These are phyloP conservation scores for Plantago ovata DNA, from an alignment of 257 asterid genomes.

Conservation along the genomic window DNA sequence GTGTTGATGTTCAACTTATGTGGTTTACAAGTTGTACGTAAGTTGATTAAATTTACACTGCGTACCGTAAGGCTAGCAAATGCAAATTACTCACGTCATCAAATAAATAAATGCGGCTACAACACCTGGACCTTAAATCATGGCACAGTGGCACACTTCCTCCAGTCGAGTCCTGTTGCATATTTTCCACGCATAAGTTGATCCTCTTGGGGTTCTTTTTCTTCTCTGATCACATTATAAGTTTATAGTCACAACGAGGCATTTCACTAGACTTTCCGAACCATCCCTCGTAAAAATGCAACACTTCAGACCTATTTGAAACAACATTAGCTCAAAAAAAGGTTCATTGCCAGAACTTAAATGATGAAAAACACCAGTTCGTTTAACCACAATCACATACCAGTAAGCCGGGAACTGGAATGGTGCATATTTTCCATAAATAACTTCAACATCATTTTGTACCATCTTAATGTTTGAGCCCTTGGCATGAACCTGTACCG, in stretches of 20 bases:
- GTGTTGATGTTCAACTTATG: no score
- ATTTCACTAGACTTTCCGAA: constrained; percentile 70
- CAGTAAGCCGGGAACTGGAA: constrained; percentile 86
- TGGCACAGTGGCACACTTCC: constrained; percentile 12
- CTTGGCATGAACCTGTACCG: constrained; percentile 61
- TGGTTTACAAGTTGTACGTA: no score
- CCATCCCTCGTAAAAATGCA: constrained; percentile 73
- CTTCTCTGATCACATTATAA: constrained; percentile 46
- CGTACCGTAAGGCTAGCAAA: no score
- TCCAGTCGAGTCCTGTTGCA: not conserved
- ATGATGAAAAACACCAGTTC: not conserved
- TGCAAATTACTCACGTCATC: not conserved
- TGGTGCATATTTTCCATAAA: constrained; percentile 69
- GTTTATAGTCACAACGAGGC: constrained; percentile 49
- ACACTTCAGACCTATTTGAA: constrained; percentile 61
- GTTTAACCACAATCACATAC: constrained; percentile 31
- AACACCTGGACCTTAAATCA: constrained; percentile 11
- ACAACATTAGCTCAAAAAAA: not conserved
- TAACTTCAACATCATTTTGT: constrained; percentile 51
- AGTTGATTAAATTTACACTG: no score
- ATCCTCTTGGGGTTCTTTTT: constrained; percentile 32
- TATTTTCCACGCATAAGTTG: constrained; percentile 16
- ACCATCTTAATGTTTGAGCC: constrained; percentile 36
- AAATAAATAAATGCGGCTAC: not conserved
- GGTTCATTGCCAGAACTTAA: constrained; percentile 6